phyloP scores from a whole-genome alignment of 257 asterid genomes.

The Avicennia marina region DNA sequence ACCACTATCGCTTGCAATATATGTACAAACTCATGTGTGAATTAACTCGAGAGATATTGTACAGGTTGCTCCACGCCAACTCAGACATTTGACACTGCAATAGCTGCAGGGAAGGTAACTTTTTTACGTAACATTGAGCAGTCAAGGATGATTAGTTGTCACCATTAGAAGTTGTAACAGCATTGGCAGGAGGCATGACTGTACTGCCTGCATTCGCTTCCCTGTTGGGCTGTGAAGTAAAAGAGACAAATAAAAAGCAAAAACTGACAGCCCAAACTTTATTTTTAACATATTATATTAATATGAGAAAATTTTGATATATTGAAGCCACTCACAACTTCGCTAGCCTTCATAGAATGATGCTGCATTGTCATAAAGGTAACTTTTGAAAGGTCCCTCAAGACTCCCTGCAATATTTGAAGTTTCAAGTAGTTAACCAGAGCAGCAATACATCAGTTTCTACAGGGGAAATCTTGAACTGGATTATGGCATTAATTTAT shows the following conservation, averaged over 20 bases:
- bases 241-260: neutral
- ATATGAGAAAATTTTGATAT: neutral
- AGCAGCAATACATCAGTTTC: neutral
- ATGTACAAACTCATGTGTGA: slow-evolving; percentile 24
- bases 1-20: slow-evolving; percentile 16
- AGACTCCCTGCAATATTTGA: slow-evolving; percentile 56
- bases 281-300: neutral
- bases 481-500: neutral
- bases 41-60: slow-evolving; percentile 18
- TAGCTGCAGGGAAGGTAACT: neutral
- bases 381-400: slow-evolving; percentile 81
- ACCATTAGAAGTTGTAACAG: slow-evolving; percentile 38
- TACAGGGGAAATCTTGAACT: neutral
- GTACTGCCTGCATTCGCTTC: slow-evolving; percentile 42
- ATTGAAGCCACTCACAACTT: slow-evolving; percentile 29
- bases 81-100: slow-evolving; percentile 5
- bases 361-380: slow-evolving; percentile 50
- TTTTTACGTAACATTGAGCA: slow-evolving; percentile 20
- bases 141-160: slow-evolving; percentile 33
- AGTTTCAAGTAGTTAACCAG: neutral
- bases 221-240: slow-evolving; percentile 42
- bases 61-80: slow-evolving; percentile 14
- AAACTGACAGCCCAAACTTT: neutral
- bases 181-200: slow-evolving; percentile 34
- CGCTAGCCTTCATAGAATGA: slow-evolving; percentile 43